phyloP scores from a whole-genome alignment of 2,329 filamentous ascomycete genomes.

The Diaporthe sp. region DNA sequence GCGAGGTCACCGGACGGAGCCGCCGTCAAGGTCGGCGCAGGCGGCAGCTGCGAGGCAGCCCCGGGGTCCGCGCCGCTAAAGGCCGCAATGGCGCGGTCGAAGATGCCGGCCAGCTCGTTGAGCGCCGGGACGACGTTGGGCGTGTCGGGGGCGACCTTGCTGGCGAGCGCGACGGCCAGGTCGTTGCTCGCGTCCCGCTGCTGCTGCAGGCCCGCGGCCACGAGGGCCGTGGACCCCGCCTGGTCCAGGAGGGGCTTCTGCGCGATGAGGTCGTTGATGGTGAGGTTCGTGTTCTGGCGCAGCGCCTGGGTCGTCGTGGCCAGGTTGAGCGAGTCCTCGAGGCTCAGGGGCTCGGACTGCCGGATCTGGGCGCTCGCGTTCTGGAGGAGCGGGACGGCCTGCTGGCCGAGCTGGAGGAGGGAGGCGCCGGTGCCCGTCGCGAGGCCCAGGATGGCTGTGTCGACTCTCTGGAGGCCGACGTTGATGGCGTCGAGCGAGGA shows the following conservation, averaged over 20 bases:
- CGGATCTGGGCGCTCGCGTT: slow-evolving; percentile 29
- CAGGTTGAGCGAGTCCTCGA: slow-evolving; percentile 25
- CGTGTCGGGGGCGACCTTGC: slow-evolving; percentile 21
- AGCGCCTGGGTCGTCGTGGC: slow-evolving; percentile 20
- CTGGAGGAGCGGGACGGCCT: slow-evolving; percentile 18
- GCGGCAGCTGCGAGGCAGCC: not conserved
- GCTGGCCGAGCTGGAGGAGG: slow-evolving; percentile 2
- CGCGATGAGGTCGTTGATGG: slow-evolving; percentile 33
- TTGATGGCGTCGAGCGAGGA: slow-evolving; percentile 32
- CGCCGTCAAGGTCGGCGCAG: not conserved
- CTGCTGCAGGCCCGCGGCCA: not conserved
- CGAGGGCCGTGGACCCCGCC: not conserved
- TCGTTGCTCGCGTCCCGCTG: slow-evolving; percentile 12
- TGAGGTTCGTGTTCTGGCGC: slow-evolving; percentile 33
- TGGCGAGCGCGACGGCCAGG: slow-evolving; percentile 20
- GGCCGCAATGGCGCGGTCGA: slow-evolving; percentile 15
- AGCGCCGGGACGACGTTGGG: slow-evolving; percentile 15
- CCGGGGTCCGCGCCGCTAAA: slow-evolving; percentile 5
- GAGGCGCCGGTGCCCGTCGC: not conserved
- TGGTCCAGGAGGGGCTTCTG: slow-evolving; percentile 26
- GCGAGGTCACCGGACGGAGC: not conserved
- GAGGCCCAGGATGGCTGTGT: slow-evolving; percentile 28
- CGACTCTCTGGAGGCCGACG: slow-evolving; percentile 24
- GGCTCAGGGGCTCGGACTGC: slow-evolving; percentile 10
- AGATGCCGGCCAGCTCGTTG: slow-evolving; percentile 10